Evolutionary conservation across 305 asterid genomes (phyloP).

Genomic region (Plantago coronopus): DNA sequence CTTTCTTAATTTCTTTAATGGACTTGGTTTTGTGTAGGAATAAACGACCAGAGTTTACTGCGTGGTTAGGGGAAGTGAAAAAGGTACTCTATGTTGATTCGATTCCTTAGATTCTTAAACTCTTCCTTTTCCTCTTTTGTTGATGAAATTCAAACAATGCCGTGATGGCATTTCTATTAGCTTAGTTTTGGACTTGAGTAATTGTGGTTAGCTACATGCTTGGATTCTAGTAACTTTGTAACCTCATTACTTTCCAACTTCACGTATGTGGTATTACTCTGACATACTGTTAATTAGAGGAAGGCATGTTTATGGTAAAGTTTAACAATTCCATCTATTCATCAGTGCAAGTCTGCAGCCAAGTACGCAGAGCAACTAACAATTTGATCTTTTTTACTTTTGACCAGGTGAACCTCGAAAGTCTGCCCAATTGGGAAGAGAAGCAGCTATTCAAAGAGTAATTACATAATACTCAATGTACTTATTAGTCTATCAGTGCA

Average conservation of each 20-base stretch:
- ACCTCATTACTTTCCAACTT: background rate
- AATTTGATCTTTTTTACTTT: constrained; percentile 16
- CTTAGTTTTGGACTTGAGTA: constrained; percentile 1
- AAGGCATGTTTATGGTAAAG: background rate
- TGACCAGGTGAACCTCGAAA: constrained; percentile 82
- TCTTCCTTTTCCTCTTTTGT: background rate
- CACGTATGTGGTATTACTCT: background rate
- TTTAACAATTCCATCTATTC: constrained; percentile 3
- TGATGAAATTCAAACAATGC: constrained; percentile 1
- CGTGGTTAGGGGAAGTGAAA: constrained; percentile 89
- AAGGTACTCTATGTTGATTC: constrained; percentile 41
- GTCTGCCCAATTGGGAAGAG: constrained; percentile 94
- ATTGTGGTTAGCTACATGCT: background rate
- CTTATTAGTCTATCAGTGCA: background rate
- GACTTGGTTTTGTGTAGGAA: constrained; percentile 52
- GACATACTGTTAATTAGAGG: background rate
- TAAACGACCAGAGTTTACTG: constrained; percentile 90
- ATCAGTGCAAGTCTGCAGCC: constrained; percentile 8
- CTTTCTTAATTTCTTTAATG: constrained; percentile 16
- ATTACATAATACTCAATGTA: constrained; percentile 21
- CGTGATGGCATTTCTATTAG: background rate
- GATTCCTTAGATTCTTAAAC: background rate
- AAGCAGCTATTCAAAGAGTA: constrained; percentile 93
- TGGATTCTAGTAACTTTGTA: background rate
- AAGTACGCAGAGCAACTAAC: constrained; percentile 13